Percentiles rank a stretch among this genome's conserved stretches.
Conservation (phyloP, 1,284 basidiomycete genomes). For the Austroboletus novae-zelandiae region DNA sequence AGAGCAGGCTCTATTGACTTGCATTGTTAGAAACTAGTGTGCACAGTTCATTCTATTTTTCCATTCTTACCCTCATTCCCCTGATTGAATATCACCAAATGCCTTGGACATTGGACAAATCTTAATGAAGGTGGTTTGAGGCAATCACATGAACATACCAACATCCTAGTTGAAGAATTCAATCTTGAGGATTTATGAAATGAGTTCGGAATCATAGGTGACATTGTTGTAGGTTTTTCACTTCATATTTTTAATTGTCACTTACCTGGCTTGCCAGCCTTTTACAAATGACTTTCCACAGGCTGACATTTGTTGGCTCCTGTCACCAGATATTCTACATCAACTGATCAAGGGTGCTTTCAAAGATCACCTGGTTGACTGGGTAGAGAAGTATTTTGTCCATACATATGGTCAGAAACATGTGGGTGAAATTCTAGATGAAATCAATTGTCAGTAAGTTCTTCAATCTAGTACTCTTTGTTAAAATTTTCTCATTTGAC, state of each 20-base stretch:
- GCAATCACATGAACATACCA: constrained; percentile 1
- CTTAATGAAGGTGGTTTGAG: constrained; percentile 5
- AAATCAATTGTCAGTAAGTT: not conserved
- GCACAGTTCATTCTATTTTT: not conserved
- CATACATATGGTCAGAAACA: not conserved
- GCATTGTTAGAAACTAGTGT: constrained; percentile 17
- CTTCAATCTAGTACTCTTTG: too few relatives aligned
- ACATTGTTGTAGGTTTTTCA: constrained; percentile 5
- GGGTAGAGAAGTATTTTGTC: not conserved
- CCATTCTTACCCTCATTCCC: too few relatives aligned
- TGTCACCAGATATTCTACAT: not conserved
- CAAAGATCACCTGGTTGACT: not conserved
- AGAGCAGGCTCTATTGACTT: constrained; percentile 12
- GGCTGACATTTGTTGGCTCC: not conserved
- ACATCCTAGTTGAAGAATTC: constrained; percentile 1
- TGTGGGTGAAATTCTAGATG: not conserved
- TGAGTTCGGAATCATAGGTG: constrained; percentile 6
- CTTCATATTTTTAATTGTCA: too few relatives aligned
- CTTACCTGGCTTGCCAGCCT: not conserved
- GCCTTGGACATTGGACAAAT: not conserved
- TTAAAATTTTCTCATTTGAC: too few relatives aligned
- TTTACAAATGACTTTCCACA: not conserved
- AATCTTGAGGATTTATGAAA: not conserved
- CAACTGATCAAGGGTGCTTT: not conserved
- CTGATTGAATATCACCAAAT: not conserved